A percentile compares a stretch with the other conserved stretches of the same genome.
phyloP scores from a whole-genome alignment of 1,139 yeast genomes.

The Candida labiduridarum region DNA sequence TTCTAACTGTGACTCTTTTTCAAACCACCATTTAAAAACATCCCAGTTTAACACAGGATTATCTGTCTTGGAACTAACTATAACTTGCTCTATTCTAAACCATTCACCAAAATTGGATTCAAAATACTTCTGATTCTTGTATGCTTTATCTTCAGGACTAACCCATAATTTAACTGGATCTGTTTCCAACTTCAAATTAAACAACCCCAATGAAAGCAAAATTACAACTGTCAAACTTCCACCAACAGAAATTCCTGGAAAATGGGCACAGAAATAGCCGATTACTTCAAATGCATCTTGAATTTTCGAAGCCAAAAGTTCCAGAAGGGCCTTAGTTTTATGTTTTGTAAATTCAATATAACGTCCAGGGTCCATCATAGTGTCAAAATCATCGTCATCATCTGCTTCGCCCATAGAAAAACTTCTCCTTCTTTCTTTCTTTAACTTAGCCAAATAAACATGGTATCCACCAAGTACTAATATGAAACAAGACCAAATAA shows the following conservation, averaged over 20 bases:
- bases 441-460: conserved; percentile 28
- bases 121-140: conserved; percentile 65
- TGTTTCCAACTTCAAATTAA: conserved; percentile 62
- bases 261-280: conserved; percentile 59
- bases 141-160: conserved; percentile 74
- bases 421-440: conserved; percentile 10
- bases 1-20: conserved; percentile 60
- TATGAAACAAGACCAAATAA: conserved; percentile 47
- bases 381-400: conserved; percentile 21
- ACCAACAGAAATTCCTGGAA: conserved; percentile 59
- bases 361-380: conserved; percentile 19
- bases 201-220: conserved; percentile 55
- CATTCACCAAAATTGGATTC: conserved; percentile 89
- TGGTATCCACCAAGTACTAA: conserved; percentile 43
- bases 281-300: conserved; percentile 39
- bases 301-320: conserved; percentile 19
- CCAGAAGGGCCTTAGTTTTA: conserved; percentile 14
- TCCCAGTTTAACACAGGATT: conserved; percentile 64
- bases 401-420: conserved; percentile 11
- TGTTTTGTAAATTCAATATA: conserved; percentile 17
- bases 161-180: conserved; percentile 91
- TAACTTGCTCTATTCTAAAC: conserved; percentile 84
- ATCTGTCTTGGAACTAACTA: conserved; percentile 69
- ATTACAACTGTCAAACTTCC: conserved; percentile 45
- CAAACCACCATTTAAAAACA: conserved; percentile 85